Evolutionary conservation across 1,139 yeast genomes (phyloP).

Genomic region (Sugiyamaella xylanicola): DNA sequence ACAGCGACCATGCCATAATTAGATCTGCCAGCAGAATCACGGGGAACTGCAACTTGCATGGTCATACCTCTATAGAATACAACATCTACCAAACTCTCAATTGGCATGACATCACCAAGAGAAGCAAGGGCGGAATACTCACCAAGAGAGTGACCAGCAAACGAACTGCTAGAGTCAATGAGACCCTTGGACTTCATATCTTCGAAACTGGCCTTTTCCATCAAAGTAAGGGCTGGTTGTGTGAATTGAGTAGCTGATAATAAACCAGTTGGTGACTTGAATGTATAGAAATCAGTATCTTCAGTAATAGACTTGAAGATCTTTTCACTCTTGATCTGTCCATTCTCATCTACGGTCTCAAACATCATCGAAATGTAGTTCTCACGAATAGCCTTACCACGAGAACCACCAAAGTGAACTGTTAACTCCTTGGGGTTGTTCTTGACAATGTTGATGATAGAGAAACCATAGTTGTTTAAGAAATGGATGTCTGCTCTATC

Average conservation of each 20-base stretch:
- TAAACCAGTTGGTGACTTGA: slow-evolving; percentile 91
- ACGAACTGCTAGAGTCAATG: slow-evolving; percentile 89
- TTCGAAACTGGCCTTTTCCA: slow-evolving; percentile 99
- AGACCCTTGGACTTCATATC: slow-evolving; percentile 95
- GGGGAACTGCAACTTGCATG: slow-evolving; percentile 99
- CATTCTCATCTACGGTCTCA: slow-evolving; percentile 87
- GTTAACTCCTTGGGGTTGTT: slow-evolving; percentile 96
- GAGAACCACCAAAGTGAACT: slow-evolving; percentile 96
- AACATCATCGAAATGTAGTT: slow-evolving; percentile 97
- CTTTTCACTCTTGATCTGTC: slow-evolving; percentile 84
- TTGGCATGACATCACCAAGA: slow-evolving; percentile 97
- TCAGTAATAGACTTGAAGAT: slow-evolving; percentile 91
- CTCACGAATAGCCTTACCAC: slow-evolving; percentile 92
- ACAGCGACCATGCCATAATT: slow-evolving; percentile 99
- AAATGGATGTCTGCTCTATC: slow-evolving; percentile 96
- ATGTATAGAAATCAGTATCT: slow-evolving; percentile 79
- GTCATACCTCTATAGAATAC: slow-evolving; percentile 99
- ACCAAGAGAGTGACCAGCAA: slow-evolving; percentile 99
- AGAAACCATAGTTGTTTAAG: slow-evolving; percentile 92
- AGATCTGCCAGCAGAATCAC: slow-evolving; percentile 92
- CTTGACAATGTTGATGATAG: slow-evolving; percentile 90
- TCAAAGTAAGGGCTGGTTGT: slow-evolving; percentile 97
- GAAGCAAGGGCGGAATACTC: slow-evolving; percentile 98
- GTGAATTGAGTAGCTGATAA: slow-evolving; percentile 98
- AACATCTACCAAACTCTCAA: slow-evolving; percentile 95